Conservation (phyloP, 768 basidiomycete genomes). For the Pleurotus salmoneostramineus region DNA sequence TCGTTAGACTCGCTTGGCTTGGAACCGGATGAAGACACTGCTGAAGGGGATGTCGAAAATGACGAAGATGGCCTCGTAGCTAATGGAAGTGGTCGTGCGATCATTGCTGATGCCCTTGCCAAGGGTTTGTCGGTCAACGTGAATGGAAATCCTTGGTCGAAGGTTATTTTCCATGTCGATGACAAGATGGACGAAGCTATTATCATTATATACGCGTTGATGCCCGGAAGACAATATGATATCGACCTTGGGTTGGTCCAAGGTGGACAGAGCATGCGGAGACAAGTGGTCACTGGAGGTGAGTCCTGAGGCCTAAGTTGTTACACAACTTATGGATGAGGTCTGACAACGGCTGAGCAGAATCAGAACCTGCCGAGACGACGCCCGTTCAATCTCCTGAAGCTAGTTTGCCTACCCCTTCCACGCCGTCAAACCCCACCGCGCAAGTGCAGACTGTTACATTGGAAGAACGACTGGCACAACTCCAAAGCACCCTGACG, state of each 20-base stretch:
- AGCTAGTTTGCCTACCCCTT: constrained; percentile 28
- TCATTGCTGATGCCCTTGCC: constrained; percentile 65
- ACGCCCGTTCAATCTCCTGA: constrained; percentile 32
- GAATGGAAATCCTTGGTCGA: constrained; percentile 75
- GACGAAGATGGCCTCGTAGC: constrained; percentile 15
- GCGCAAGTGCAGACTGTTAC: constrained; percentile 34
- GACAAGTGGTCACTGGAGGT: constrained; percentile 70
- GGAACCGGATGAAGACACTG: constrained; percentile 25
- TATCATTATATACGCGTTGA: constrained; percentile 85
- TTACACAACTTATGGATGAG: constrained; percentile 3
- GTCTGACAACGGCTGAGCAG: constrained; percentile 14
- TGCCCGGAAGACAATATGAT: constrained; percentile 88
- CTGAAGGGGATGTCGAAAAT: constrained; percentile 31
- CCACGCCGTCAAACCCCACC: constrained; percentile 22
- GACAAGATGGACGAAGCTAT: constrained; percentile 84
- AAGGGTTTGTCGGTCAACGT: constrained; percentile 78
- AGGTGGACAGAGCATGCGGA: constrained; percentile 50
- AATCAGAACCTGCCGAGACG: constrained; percentile 20
- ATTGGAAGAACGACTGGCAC: constrained; percentile 61
- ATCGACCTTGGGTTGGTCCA: constrained; percentile 78
- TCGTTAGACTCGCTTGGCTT: constrained; percentile 38
- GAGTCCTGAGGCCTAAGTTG: constrained; percentile 12
- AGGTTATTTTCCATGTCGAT: constrained; percentile 75
- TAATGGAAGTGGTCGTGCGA: constrained; percentile 25
- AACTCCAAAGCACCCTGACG: constrained; percentile 67